A percentile compares a stretch with the other conserved stretches of the same genome.
Conservation (phyloP, 441 rosid species). For the Rhodomyrtus psidioides region DNA sequence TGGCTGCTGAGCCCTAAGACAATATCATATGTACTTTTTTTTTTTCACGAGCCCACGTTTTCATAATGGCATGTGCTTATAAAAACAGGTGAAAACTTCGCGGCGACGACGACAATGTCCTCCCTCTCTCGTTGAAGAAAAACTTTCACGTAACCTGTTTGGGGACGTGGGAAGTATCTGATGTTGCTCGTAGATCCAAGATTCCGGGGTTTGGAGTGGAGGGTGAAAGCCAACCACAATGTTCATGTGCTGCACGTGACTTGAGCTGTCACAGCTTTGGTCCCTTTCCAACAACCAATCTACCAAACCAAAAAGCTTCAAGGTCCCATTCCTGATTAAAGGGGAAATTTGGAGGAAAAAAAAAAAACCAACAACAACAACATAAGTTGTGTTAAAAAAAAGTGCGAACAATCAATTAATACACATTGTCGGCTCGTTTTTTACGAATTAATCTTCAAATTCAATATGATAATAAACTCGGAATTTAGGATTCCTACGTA, state of each 20-base stretch:
- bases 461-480: background rate
- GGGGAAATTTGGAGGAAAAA: background rate
- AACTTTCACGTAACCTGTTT: background rate
- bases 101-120: background rate
- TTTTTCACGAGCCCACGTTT: background rate
- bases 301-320: background rate
- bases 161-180: background rate
- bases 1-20: background rate
- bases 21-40: background rate
- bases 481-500: background rate
- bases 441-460: background rate
- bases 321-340: background rate
- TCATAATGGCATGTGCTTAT: background rate
- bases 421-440: background rate
- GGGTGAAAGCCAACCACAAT: background rate
- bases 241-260: background rate
- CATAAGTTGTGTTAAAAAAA: background rate
- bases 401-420: background rate
- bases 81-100: background rate
- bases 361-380: too few relatives aligned
- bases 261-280: background rate
- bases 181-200: background rate
- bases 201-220: background rate
- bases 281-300: background rate
- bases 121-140: background rate